Evolutionary conservation across 306 rosid genomes (phyloP), one percentile per base, ranked within the genome.

Genomic region (Malus asiatica): DNA sequence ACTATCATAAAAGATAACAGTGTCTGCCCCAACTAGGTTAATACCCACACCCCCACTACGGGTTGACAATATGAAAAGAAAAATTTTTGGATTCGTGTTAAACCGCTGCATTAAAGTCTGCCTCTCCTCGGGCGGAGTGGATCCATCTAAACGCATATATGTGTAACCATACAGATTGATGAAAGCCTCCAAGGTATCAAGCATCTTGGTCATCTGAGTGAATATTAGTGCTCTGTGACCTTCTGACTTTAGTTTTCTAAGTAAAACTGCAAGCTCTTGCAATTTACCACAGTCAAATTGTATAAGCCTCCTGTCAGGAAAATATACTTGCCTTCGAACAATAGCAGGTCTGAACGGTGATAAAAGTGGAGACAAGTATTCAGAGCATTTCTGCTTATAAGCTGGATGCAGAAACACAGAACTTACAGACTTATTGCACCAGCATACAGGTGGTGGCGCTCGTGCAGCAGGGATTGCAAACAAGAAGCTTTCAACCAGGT

Each of bases 11-110:
- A 95, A 95, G 66, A 95, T 95, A 79, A 95, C 99, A 62, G 99
- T 95, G 80, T 95, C 99, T 55, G 97, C 99, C 76, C 99, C 99
- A 83, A 95, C 97, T 52, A 95, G 89, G 84, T 95, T 95, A 80
- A 95, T 88, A 82, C 99, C 99, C 77, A 95, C 97, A 85, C 97
- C 99, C 76, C 97, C 99, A 87, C 97, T 95, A 25, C 97, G 97
- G 71, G 99, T 95, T 61, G 99, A 95, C 87, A 95, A 79, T 83
- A 95, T 95, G 90, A 95, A 95, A 83, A 92, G 90, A 80, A 92
- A 95, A 83, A 65, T 85, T 77, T 95, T 95, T 73, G 99, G 97
- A 83, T 95, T 92, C 68, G 99, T 90, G 80, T 95, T 95, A 75
- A 95, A 95, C 51, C 97, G 88, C 77, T 92, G 99, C 99, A 92